Base-by-base conservation (phyloP, 169 alveolate genomes). In the Plasmodium berghei region DNA sequence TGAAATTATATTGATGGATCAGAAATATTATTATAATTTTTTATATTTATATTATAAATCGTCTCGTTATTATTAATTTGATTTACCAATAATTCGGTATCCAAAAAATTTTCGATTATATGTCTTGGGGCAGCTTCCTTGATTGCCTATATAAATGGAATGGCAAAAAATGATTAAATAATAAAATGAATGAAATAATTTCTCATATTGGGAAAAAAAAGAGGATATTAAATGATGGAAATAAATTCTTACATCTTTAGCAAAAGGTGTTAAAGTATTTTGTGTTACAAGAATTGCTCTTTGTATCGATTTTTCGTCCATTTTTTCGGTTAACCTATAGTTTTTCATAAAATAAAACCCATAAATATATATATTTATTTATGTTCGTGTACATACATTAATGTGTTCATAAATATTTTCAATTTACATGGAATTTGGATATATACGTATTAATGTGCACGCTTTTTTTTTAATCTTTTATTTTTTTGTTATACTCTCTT, bases 251-350 rank as follows among this genome's bases (percentile, higher is more conserved):
- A 95, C 98, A 80, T 96, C 97, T 80, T 95, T 92, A 6, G 99
- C 99, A 83, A 96, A 96, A 10, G 98, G 96, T 34, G 99, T 97
- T 59, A 97, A 93, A 9, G 95, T 95, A 91, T 96, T 94, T 72
- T 95, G 98, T 34, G 97, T 96, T 24, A 97, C 98, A 73, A 97
- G 94, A 42, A 97, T 97, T 55, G 99, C 99, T 64, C 98, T 89
- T 24, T 94, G 97, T 67, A 97, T 96, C 48, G 94, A 94, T 72
- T 96, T 94, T 87, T 97, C 98, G 61, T 95, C 98, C 99, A 97
- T 97, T 75, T 94, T 96, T 83, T 96, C 98, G 3, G 98, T 95
- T 12, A 97, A 87, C 42, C 98, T 96, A 48, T 9, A 58, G n/a
- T 16, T 14, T 20, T 56, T 40, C 34, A 54, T 40, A 34, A 66